A percentile compares a stretch with the other conserved stretches of the same genome.
These are phyloP conservation scores for Immersiella caudata DNA, from an alignment of 495 filamentous ascomycete genomes.

Conservation along the genomic window DNA sequence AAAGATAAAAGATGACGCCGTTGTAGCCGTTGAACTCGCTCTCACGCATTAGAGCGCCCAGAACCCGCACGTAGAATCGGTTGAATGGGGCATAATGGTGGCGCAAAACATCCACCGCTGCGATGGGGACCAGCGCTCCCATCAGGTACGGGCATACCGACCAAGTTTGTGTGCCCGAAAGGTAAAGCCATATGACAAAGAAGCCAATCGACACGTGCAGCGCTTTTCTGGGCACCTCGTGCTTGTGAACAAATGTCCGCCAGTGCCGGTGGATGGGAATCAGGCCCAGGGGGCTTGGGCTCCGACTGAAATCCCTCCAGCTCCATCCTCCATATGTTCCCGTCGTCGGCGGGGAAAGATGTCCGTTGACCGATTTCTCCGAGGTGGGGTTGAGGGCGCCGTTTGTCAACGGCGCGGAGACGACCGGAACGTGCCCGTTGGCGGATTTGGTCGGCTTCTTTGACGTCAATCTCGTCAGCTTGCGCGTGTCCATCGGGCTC, in stretches of 20 bases:
- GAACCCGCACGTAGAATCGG: constrained; percentile 75
- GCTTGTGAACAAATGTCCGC: constrained; percentile 71
- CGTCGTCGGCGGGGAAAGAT: constrained; percentile 67
- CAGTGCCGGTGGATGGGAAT: constrained; percentile 89
- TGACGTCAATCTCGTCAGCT: constrained; percentile 51
- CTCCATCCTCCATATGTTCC: constrained; percentile 54
- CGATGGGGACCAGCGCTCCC: constrained; percentile 82
- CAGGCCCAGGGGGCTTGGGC: constrained; percentile 86
- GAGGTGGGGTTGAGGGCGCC: not conserved
- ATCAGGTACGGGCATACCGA: constrained; percentile 84
- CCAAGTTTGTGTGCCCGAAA: constrained; percentile 68
- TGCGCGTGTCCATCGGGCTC: constrained; percentile 55
- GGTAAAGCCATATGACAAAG: constrained; percentile 81
- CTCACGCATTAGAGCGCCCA: constrained; percentile 95
- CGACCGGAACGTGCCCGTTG: constrained; percentile 27
- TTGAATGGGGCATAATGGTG: constrained; percentile 82
- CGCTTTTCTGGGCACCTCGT: constrained; percentile 75
- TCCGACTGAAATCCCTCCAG: constrained; percentile 82
- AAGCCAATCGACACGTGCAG: constrained; percentile 96
- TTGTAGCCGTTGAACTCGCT: constrained; percentile 91
- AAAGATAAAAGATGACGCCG: constrained; percentile 93
- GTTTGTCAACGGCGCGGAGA: constrained; percentile 11
- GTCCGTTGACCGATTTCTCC: constrained; percentile 57
- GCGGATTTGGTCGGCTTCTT: constrained; percentile 35
- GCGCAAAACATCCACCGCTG: constrained; percentile 76